These are phyloP conservation scores for Fennellomyces sp. DNA, from an alignment of 371 early-diverging fungal genomes.

Conservation along the genomic window DNA sequence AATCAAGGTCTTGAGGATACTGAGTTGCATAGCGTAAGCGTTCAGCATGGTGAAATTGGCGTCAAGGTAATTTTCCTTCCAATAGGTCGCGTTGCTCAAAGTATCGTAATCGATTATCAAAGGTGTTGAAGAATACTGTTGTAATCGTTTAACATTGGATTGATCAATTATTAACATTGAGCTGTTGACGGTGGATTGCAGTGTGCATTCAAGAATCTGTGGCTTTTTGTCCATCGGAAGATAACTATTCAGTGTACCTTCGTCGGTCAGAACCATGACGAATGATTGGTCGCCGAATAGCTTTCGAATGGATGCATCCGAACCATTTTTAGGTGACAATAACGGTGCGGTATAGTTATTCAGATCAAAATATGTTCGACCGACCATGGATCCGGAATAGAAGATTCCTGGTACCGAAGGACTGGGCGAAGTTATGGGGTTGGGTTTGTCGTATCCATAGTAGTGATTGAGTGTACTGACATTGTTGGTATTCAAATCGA, in stretches of 20 bases:
- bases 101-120: conserved; percentile 1
- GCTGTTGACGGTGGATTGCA: conserved; percentile 4
- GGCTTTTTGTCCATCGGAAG: not conserved
- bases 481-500: conserved; percentile 6
- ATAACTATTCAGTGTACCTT: not conserved
- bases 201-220: conserved; percentile 9
- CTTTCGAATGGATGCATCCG: not conserved
- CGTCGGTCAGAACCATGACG: conserved; percentile 2
- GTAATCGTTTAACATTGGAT: not conserved
- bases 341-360: not conserved
- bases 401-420: conserved; percentile 4
- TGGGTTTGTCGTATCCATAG: not conserved
- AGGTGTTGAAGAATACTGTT: not conserved
- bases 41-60: conserved; percentile 8
- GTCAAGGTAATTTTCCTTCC: not conserved
- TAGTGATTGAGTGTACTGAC: conserved; percentile 9
- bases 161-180: not conserved
- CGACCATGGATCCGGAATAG: conserved; percentile 18
- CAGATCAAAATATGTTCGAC: conserved; percentile 17
- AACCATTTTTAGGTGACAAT: not conserved
- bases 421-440: not conserved
- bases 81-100: conserved; percentile 11
- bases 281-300: conserved; percentile 18
- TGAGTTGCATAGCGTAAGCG: conserved; percentile 13
- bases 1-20: not conserved